Base-by-base conservation (phyloP, 768 basidiomycete genomes). In the Termitomyces sp. region DNA sequence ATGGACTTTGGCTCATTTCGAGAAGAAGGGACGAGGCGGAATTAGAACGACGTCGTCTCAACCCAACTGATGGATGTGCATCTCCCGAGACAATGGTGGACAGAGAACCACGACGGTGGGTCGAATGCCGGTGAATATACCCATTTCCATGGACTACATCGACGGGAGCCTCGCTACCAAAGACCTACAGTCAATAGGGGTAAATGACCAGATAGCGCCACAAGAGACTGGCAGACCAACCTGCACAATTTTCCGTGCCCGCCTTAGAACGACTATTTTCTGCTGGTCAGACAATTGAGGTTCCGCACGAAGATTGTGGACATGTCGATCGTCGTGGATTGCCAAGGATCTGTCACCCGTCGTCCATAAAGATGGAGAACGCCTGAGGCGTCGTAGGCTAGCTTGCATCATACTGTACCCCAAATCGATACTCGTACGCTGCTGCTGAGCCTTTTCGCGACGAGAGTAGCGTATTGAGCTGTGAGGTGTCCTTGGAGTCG, bases 191-290 rank as follows among this genome's bases (percentile, higher is more conserved):
- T 39, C 6, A 52, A 40, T 28, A 27, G 16, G 23, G 37, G 28
- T 52, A 32, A 48, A 47, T 16, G 7, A 28, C 30, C 46, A 32
- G 19, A 43, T 19, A 45, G 45, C 56, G 39, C 56, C 51, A 47
- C 55, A 54, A 25, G 14, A 4, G 35, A 32, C 19, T 52, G 6
- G n/a, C 11, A 14, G 7, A 55, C 55, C 30, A 60, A 82, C 81
- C 73, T 81, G 77, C 5, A 74, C 65, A 69, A 83, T 77, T 66
- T 82, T 83, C 57, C 74, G 65, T 30, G 78, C 79, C 30, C 80
- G 75, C 59, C 71, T 73, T 54, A 82, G 72, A 52, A 72, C 75
- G 55, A 75, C 56, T 9, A 69, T 63, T 52, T 74, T 67, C 61
- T 80, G 73, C 46, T 62, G 47, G 32, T 57, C 56, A 54, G 52